Base-by-base conservation (phyloP, 768 basidiomycete species). In the Phanerodontia chrysosporium region DNA sequence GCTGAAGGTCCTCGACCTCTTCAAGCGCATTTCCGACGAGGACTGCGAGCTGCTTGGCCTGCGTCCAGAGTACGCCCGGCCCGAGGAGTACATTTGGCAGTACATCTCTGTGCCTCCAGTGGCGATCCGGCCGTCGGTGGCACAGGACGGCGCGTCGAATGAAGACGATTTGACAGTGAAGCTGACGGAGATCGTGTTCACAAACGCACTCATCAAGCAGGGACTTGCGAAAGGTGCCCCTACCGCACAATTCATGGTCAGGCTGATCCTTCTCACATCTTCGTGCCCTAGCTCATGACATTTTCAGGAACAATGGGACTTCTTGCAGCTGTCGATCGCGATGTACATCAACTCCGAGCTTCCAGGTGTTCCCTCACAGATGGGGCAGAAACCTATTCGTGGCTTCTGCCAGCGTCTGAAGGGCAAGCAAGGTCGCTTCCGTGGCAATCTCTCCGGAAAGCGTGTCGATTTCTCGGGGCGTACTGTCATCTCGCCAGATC, bases 81-180 rank as follows among this genome's bases (percentile, higher is more conserved):
- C 97, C 10, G 97, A 99, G 75, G 91, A 98, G 70, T 97, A 94
- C 67, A 85, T 99, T 53, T 99, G 97, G 96, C 96, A 98, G 72
- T 99, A 98, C 72, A 84, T 99, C 14, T 96, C 95, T 25, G 97
- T 99, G 29, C 97, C 97, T 42, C 97, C 97, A 0, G 94, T 97
- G 21, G 95, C 94, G 69, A 99, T 99, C 57, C 85, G 97, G 46
- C 97, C 97, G 0, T 97, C 95, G 2, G 97, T 99, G 1, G 89
- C 92, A 0, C 97, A 98, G 72, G 97, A 99, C 66, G 95, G 94
- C 5, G 96, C 96, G 39, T 97, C 94, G 25, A 99, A 97, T 65
- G 97, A 99, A 75, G 97, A 99, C 65, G 97, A 99, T 72, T 78
- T 99, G 32, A 98, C 97, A 0, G 94, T 96, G 62, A 99, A 98